Evolutionary conservation across 768 basidiomycete species (phyloP), one percentile per base, ranked within the genome.

Genomic region (Dentipellis sp.): DNA sequence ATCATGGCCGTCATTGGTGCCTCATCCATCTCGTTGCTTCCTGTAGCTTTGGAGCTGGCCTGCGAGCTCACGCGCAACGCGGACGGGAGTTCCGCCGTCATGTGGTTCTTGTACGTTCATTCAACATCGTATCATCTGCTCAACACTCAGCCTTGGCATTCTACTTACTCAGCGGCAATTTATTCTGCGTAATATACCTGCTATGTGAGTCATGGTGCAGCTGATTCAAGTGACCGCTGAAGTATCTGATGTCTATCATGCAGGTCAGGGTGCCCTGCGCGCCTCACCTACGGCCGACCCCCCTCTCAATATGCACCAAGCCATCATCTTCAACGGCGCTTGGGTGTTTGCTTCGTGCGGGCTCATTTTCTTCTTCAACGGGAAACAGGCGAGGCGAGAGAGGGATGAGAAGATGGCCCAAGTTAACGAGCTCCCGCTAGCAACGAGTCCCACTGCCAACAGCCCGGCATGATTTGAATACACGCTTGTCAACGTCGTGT

Each of bases 51-150:
- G 55, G 91, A 94, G 65, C 78, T 94, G 19, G 84, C 79, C 12
- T 86, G 83, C 39, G 91, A 94, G 66, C 65, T 92, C 19, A 90
- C 90, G 7, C 75, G 87, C 56, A 91, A 89, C 63, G 79, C 89
- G 1, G 87, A 90, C 56, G 82, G 79, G 1, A 90, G 88, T 57
- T 78, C 88, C 0, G 85, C 89, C 0, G 66, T 90, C 23, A 63
- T 92, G 21, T 93, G 90, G 89, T 83, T 83, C 68, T 71, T 73
- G 85, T 88, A 65, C 56, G 83, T 74, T 14, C 16, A 10, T 19
- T 8, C 21, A 6, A 17, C 12, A 10, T 6, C 39, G 23, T 10
- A 10, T 3, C 16, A 17, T 22, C 54, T 21, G 9, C 22, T 21
- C 53, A 10, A 22, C 14, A 51, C 23, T 34, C 29, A 1, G n/a